Percentiles rank a stretch among this genome's conserved stretches.
Evolutionary conservation across 2,329 filamentous ascomycete species (phyloP).

Genomic region (Cladosporium sp.): DNA sequence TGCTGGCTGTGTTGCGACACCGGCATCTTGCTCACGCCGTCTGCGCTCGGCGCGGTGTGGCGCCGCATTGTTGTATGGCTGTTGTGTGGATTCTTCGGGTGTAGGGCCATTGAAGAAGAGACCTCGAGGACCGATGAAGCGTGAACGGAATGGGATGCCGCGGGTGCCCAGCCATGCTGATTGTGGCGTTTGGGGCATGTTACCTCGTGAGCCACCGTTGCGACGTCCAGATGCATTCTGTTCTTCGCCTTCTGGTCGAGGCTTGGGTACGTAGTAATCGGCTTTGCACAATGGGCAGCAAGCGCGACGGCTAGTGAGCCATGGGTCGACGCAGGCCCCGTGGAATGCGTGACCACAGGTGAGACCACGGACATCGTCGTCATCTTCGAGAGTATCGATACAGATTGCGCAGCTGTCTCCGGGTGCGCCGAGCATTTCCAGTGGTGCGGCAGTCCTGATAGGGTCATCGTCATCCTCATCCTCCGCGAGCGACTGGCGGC

Average conservation of each 20-base stretch:
- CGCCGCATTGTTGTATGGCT: slow-evolving; percentile 12
- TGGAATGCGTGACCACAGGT: slow-evolving; percentile 99
- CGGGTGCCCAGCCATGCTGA: slow-evolving; percentile 32
- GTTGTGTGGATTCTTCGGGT: slow-evolving; percentile 11
- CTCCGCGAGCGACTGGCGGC: slow-evolving; percentile 40
- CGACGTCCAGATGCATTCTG: slow-evolving; percentile 13
- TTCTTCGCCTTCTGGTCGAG: slow-evolving; percentile 62
- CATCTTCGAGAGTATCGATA: slow-evolving; percentile 88
- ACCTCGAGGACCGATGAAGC: slow-evolving; percentile 30
- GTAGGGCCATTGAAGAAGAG: slow-evolving; percentile 27
- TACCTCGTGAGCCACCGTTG: slow-evolving; percentile 16
- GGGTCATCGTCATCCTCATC: slow-evolving; percentile 78
- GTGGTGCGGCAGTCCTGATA: slow-evolving; percentile 77
- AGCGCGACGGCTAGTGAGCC: slow-evolving; percentile 89
- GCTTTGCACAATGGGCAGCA: slow-evolving; percentile 98
- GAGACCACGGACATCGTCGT: slow-evolving; percentile 90
- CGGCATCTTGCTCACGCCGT: slow-evolving; percentile 18
- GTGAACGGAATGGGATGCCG: slow-evolving; percentile 29
- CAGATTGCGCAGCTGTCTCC: slow-evolving; percentile 97
- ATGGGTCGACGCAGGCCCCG: slow-evolving; percentile 90
- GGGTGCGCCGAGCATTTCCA: slow-evolving; percentile 75
- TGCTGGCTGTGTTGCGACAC: slow-evolving; percentile 14
- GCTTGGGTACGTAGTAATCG: slow-evolving; percentile 95
- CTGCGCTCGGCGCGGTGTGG: slow-evolving; percentile 18
- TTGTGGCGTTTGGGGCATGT: slow-evolving; percentile 30